Evolutionary conservation across 441 rosid species (phyloP), one percentile per base, ranked within the genome.

Genomic region (Bruguiera hainesii): DNA sequence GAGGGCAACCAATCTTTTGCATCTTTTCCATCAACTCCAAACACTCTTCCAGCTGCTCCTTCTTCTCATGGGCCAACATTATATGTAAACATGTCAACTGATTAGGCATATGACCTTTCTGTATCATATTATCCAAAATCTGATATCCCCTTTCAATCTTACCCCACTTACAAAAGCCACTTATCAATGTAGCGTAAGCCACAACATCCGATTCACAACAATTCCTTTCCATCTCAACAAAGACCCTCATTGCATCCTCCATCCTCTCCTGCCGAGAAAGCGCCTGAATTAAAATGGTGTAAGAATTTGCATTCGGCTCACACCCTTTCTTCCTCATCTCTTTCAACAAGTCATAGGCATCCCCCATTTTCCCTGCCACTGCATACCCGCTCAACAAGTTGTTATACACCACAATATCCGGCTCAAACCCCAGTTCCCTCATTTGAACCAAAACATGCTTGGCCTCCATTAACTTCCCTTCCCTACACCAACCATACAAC

Each of bases 401-500:
- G 61, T 90, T 90, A 81, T 77, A 93, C 61, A 85, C 97, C 56
- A 90, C 97, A 73, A 87, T 72, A 76, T 93, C 98, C 0, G 93
- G 91, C 73, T 87, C 93, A 60, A 87, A 70, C 26, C 90, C 91
- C 0, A 89, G 87, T 68, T 85, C 97, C 67, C 80, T 91, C 87
- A 93, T 90, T 81, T 89, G 97, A 39, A 86, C 88, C 84, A 93
- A 73, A 59, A 89, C 86, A 78, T 82, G 72, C 66, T 77, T 90
- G 66, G 97, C 97, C 83, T 93, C 97, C 73, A 87, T 60, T 60
- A 90, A 69, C 86, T 86, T 87, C 72, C 97, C 96, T 81, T 90
- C 92, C 52, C 80, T 82, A 65, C 98, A 93, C 98, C 98, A 90
- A 76, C 97, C 98, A 69, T 93, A 83, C 75, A 93, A 73, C 84